Evolutionary conservation across 768 basidiomycete genomes (phyloP).

Genomic region (Calocybe indica): DNA sequence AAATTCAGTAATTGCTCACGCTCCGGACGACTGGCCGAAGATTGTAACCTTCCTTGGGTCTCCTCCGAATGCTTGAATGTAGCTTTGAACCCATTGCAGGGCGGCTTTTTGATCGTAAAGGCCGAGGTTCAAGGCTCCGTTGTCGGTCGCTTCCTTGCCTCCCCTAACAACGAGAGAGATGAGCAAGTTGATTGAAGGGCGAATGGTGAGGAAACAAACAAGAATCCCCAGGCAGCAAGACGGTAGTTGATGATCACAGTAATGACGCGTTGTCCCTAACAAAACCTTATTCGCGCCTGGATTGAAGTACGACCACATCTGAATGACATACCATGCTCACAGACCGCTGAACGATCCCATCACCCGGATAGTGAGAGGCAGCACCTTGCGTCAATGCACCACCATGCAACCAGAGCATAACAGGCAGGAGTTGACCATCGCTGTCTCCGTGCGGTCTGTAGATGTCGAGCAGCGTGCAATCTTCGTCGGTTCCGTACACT

Average conservation of each 20-base stretch:
- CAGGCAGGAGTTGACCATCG: conserved; percentile 8
- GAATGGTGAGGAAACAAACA: conserved; percentile 4
- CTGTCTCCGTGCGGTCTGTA: conserved; percentile 9
- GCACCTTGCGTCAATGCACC: conserved; percentile 15
- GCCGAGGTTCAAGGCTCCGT: conserved; percentile 37
- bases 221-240: conserved; percentile 14
- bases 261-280: conserved; percentile 11
- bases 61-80: conserved; percentile 51
- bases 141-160: conserved; percentile 23
- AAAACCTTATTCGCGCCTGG: too few relatives aligned
- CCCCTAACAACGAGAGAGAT: conserved; percentile 3
- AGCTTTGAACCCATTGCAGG: conserved; percentile 50
- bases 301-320: background rate
- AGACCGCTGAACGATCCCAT: conserved; percentile 12
- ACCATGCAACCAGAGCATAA: conserved; percentile 15
- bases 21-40: conserved; percentile 53
- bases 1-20: conserved; percentile 28
- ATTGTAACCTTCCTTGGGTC: conserved; percentile 35
- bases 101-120: conserved; percentile 40
- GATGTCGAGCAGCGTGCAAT: conserved; percentile 13
- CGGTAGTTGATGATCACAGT: conserved; percentile 14
- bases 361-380: conserved; percentile 12
- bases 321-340: conserved; percentile 7
- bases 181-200: background rate
- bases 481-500: conserved; percentile 14